phyloP scores from a whole-genome alignment of 345 rosid species.

The Mercurialis annua region DNA sequence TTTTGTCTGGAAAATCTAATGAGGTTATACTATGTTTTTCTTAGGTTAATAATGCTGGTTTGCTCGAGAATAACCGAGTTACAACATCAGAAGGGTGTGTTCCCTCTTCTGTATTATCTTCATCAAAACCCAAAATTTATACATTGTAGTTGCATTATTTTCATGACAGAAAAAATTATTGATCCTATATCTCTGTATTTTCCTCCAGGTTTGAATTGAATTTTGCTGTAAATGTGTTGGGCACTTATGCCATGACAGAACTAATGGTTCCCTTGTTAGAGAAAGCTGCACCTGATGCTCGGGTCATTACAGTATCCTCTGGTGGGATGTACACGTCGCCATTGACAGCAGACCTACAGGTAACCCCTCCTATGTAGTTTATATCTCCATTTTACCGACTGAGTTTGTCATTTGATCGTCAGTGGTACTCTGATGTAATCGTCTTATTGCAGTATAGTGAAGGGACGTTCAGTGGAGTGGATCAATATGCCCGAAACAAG shows the following conservation, averaged over 20 bases:
- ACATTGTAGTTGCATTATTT: not conserved
- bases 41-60: conserved; percentile 87
- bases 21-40: not conserved
- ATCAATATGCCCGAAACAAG: conserved; percentile 83
- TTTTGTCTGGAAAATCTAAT: conserved; percentile 13
- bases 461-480: conserved; percentile 53
- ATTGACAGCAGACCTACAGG: conserved; percentile 80
- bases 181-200: not conserved
- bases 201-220: conserved; percentile 59
- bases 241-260: conserved; percentile 73
- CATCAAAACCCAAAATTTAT: conserved; percentile 1
- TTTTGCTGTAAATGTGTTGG: conserved; percentile 82
- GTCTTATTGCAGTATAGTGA: conserved; percentile 48
- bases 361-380: conserved; percentile 14
- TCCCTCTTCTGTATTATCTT: conserved; percentile 15
- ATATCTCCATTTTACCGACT: not conserved
- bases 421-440: not conserved
- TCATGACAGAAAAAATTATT: not conserved
- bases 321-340: conserved; percentile 87
- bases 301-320: conserved; percentile 81
- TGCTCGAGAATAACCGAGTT: conserved; percentile 55
- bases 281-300: conserved; percentile 77
- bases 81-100: conserved; percentile 75
- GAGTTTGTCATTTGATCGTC: not conserved
- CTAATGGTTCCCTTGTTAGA: conserved; percentile 68